Evolutionary conservation across 805 yeast species (phyloP), one percentile per base, ranked within the genome.

Genomic region (Candida xyloterini): DNA sequence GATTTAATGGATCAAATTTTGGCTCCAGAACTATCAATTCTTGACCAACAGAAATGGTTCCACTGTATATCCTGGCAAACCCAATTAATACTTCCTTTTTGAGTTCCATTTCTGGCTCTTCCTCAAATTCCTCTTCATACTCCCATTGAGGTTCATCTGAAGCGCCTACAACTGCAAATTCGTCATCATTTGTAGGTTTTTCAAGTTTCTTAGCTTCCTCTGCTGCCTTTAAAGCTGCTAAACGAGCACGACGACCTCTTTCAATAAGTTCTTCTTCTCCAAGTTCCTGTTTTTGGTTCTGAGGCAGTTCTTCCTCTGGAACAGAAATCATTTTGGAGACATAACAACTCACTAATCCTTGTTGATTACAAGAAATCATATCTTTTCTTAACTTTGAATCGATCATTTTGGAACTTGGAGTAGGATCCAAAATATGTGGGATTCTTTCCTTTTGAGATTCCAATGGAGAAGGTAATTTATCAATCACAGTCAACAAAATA

Each of bases 261-360:
- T 82, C 90, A 44, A 71, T 59, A 27, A 82, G 62, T 46, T 82
- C 87, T 50, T 78, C 81, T 5, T 68, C 70, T 0, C 78, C 62
- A 33, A 73, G 51, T 1, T 63, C 57, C 21, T 62, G 63, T 27
- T 64, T 61, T 29, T 67, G 66, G 21, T 73, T 75, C 25, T 67
- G 65, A 1, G 97, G 96, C 16, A 91, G 65, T 40, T 89, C 96
- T 14, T 70, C 75, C 40, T 79, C 82, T 1, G 96, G 95, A 15
- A 93, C 73, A 0, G 96, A 86, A 1, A 93, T 60, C 67, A 91
- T 85, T 54, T 93, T 93, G 1, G 97, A 88, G 0, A 91, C 87
- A 60, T 83, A 93, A 0, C 95, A 95, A 53, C 76, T 70, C 2
- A 67, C 67, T 0, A 86, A 80, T 1, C 90, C 85, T 1, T 67